A percentile compares a stretch with the other conserved stretches of the same genome.
Conservation (phyloP, 768 basidiomycete species). For the Rossbeevera mucosa region DNA sequence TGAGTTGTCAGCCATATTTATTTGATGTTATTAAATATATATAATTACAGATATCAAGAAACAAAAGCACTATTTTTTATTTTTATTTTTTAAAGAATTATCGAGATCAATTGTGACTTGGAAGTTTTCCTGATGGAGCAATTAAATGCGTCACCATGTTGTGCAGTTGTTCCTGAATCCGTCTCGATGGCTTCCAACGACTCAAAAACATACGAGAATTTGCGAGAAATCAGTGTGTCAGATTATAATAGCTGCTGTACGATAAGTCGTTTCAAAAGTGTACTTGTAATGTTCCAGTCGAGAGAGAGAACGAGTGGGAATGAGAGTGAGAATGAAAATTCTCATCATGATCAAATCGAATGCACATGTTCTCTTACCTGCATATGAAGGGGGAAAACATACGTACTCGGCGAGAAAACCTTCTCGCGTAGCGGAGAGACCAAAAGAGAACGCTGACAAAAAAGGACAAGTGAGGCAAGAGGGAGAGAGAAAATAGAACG, state of each 20-base stretch:
- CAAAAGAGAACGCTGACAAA: constrained; percentile 9
- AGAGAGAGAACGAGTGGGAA: neutral
- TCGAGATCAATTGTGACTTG: no score
- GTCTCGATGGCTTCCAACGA: neutral
- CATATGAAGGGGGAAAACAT: constrained; percentile 21
- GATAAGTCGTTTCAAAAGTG: constrained; percentile 20
- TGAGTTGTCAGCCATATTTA: no score
- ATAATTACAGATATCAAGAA: no score
- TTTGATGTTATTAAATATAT: no score
- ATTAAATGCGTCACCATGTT: no score
- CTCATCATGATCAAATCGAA: neutral
- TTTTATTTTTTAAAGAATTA: no score
- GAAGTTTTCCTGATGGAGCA: no score
- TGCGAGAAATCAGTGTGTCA: constrained; percentile 16
- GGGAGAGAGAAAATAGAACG: neutral
- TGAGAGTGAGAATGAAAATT: neutral
- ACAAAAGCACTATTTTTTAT: no score
- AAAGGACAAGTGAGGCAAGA: neutral
- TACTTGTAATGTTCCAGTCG: constrained; percentile 26
- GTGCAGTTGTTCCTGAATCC: no score
- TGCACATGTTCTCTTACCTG: constrained; percentile 26
- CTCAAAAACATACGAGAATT: neutral
- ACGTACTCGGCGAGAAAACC: constrained; percentile 11
- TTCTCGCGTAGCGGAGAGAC: constrained; percentile 9
- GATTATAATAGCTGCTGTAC: constrained; percentile 24